Evolutionary conservation across 371 early-diverging fungal species (phyloP).

Genomic region (Circinella minor): DNA sequence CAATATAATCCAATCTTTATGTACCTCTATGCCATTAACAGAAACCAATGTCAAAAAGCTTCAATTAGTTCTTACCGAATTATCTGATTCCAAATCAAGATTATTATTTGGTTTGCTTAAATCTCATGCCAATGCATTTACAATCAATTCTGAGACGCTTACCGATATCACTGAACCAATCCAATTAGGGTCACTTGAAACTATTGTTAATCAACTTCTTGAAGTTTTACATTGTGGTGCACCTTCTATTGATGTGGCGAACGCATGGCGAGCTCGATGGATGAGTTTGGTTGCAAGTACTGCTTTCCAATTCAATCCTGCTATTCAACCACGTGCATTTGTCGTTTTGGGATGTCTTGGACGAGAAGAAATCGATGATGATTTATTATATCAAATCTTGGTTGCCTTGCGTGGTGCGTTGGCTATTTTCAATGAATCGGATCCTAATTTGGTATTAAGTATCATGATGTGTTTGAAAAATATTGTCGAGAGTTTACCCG

Average conservation of each 20-base stretch:
- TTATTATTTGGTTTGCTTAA: conserved; percentile 82
- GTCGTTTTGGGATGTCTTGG: conserved; percentile 89
- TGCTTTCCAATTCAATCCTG: conserved; percentile 93
- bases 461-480: conserved; percentile 90
- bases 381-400: conserved; percentile 86
- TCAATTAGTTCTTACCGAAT: conserved; percentile 62
- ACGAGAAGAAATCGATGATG: conserved; percentile 86
- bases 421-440: conserved; percentile 81
- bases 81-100: conserved; percentile 80
- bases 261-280: conserved; percentile 90
- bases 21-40: conserved; percentile 74
- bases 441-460: conserved; percentile 76
- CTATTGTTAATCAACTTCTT: conserved; percentile 78
- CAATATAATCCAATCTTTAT: conserved; percentile 88
- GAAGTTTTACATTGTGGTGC: conserved; percentile 83
- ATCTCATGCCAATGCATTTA: conserved; percentile 73
- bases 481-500: conserved; percentile 83
- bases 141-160: conserved; percentile 65
- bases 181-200: conserved; percentile 76
- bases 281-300: conserved; percentile 89
- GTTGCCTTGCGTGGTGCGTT: conserved; percentile 87
- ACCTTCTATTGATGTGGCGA: conserved; percentile 74
- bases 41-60: conserved; percentile 68
- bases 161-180: conserved; percentile 73
- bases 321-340: conserved; percentile 93